A percentile compares a stretch with the other conserved stretches of the same genome.
Conservation (phyloP, 75 land plant genomes). For the Chamaecyparis obtusa region DNA sequence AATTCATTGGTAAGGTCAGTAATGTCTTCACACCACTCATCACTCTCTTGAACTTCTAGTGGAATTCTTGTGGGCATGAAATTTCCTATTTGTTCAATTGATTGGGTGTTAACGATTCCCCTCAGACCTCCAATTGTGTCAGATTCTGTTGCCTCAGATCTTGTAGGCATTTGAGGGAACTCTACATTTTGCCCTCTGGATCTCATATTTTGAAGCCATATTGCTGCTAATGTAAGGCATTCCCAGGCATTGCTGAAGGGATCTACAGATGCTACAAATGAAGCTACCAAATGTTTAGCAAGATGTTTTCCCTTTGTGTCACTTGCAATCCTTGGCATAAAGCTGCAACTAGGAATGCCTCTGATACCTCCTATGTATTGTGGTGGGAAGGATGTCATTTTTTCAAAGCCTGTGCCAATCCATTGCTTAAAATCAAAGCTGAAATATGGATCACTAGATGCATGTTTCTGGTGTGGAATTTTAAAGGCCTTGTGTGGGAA, state of each 20-base stretch:
- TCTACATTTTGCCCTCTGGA: conserved; percentile 34
- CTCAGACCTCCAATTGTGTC: not conserved
- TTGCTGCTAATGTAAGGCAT: conserved; percentile 30
- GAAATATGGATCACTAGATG: conserved; percentile 10
- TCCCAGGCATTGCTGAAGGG: conserved; percentile 37
- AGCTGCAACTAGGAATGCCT: conserved; percentile 23
- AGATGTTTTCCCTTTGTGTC: conserved; percentile 33
- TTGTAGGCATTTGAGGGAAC: conserved; percentile 5
- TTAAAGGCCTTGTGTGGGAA: conserved; percentile 10
- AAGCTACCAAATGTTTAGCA: conserved; percentile 35
- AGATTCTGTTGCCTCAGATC: conserved; percentile 15
- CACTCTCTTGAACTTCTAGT: not conserved
- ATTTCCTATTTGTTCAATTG: not conserved
- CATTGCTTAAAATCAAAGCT: conserved; percentile 24
- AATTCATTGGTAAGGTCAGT: not conserved
- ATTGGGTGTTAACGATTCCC: not conserved
- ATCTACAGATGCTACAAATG: conserved; percentile 38
- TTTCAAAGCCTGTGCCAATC: conserved; percentile 26
- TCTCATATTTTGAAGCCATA: conserved; percentile 42
- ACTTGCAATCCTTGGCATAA: conserved; percentile 24
- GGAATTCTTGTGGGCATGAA: not conserved
- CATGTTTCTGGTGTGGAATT: conserved; percentile 10
- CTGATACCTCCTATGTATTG: conserved; percentile 26
- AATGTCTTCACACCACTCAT: not conserved
- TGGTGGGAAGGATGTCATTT: conserved; percentile 14